These are phyloP conservation scores for Termitomyces sp. DNA, from an alignment of 768 basidiomycete genomes.

Conservation along the genomic window DNA sequence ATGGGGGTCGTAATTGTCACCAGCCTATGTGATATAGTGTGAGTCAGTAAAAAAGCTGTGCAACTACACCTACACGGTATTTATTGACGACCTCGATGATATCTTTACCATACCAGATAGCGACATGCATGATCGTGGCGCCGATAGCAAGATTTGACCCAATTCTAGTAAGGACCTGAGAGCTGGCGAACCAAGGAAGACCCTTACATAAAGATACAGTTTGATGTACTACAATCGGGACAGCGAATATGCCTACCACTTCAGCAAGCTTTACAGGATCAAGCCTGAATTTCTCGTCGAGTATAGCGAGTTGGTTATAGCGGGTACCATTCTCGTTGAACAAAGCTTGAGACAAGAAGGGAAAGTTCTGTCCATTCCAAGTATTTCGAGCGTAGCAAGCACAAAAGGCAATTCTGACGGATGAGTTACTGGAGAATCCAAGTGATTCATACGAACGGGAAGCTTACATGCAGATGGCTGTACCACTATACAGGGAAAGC, in stretches of 20 bases:
- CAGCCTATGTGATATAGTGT: slow-evolving; percentile 17
- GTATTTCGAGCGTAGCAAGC: slow-evolving; percentile 44
- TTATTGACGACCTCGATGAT: slow-evolving; percentile 38
- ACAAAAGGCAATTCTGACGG: slow-evolving; percentile 39
- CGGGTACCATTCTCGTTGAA: slow-evolving; percentile 45
- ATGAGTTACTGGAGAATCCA: background rate
- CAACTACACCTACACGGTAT: slow-evolving; percentile 32
- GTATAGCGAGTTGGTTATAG: slow-evolving; percentile 51
- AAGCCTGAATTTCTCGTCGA: slow-evolving; percentile 47
- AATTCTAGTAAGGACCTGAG: slow-evolving; percentile 40
- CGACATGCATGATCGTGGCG: slow-evolving; percentile 48
- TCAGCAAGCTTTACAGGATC: slow-evolving; percentile 45
- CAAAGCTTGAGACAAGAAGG: slow-evolving; percentile 51
- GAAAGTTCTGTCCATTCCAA: slow-evolving; percentile 59
- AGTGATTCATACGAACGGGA: background rate
- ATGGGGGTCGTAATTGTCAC: slow-evolving; percentile 48
- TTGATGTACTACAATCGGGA: background rate
- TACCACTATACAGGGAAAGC: slow-evolving; percentile 47
- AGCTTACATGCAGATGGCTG: slow-evolving; percentile 48
- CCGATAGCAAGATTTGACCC: slow-evolving; percentile 36
- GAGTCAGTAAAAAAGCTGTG: background rate
- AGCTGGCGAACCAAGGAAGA: slow-evolving; percentile 44
- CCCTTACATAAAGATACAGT: slow-evolving; percentile 22
- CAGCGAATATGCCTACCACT: background rate
- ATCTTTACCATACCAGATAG: slow-evolving; percentile 53